Evolutionary conservation across 2,329 filamentous ascomycete species (phyloP).

Genomic region (Aquanectria penicillioides): DNA sequence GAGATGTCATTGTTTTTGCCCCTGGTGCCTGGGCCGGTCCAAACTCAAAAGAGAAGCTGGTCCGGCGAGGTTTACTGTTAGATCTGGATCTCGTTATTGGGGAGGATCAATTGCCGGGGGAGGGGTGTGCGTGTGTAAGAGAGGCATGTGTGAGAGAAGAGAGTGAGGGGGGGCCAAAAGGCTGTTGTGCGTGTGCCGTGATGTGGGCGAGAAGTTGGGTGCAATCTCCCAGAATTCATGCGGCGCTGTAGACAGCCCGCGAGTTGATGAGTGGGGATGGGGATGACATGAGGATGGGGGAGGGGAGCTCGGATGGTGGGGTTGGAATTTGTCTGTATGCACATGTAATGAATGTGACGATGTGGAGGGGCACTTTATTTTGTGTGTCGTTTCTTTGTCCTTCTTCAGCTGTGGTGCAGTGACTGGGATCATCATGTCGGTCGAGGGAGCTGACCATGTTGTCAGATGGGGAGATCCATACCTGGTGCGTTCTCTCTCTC

Average conservation of each 20-base stretch:
- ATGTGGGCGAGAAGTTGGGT: not conserved
- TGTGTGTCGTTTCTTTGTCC: too few species aligned
- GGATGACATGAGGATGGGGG: conserved; percentile 20
- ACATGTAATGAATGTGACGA: too few species aligned
- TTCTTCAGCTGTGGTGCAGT: too few species aligned
- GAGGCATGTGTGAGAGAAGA: conserved; percentile 2
- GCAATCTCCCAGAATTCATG: conserved; percentile 42
- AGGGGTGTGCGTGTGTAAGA: not conserved
- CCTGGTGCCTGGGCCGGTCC: conserved; percentile 12
- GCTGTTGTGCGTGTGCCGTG: too few species aligned
- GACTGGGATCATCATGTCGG: too few species aligned
- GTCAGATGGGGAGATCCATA: too few species aligned
- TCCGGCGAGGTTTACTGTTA: not conserved
- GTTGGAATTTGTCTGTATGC: too few species aligned
- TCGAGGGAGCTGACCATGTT: too few species aligned
- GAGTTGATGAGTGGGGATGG: conserved; percentile 21
- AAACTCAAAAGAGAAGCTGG: not conserved
- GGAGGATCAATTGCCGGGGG: not conserved
- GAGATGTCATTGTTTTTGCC: not conserved
- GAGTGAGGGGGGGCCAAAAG: conserved; percentile 23
- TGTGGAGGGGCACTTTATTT: too few species aligned
- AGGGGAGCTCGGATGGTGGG: too few species aligned
- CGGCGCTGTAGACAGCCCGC: conserved; percentile 32
- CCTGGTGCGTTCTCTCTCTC: too few species aligned
- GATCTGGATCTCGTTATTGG: too few species aligned